Evolutionary conservation across 129 eudicot species (phyloP), one percentile per base, ranked within the genome.

Genomic region (Escallonia herrerae): DNA sequence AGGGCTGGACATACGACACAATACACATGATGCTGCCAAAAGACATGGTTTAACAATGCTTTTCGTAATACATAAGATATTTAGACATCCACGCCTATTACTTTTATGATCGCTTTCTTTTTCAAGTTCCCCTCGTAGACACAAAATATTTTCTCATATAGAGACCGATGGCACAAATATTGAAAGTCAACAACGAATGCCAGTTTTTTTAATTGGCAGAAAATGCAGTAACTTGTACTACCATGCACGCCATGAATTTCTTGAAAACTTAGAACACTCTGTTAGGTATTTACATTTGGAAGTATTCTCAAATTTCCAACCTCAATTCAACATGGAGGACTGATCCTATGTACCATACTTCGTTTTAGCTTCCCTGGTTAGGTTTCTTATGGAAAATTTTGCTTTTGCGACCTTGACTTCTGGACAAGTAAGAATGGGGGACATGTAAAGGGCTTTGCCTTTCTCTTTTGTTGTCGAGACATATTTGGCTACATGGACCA

Each of bases 401-500:
- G 4, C 7, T 66, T 63, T 57, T 2, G 65, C 58, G 78, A 80
- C 56, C 44, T 71, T 58, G 81, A 75, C 77, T 56, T 55, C 41
- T 60, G 53, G 66, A 46, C 75, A 80, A 72, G 66, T 54, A 76
- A 67, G 58, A 57, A 70, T 41, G 0, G 42, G 75, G 80, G 70
- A 33, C 77, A 80, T 58, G 40, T 48, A 76, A 62, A 65, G 56
- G 67, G 57, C 70, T 76, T 62, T 22, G 33, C 33, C 49, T 75
- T 75, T 70, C 59, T 8, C 8, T 52, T 63, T 58, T 69, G 64
- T 72, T 71, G 69, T 62, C 68, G 60, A 63, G 57, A 76, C 81
- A 76, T 71, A 80, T 76, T 71, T 80, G 81, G 85, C 67, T 70
- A 67, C 43, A n/a, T 55, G 72, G 78, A 67, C 64, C 70, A 74